Percentiles rank a stretch among this genome's conserved stretches.
Evolutionary conservation across 176 grass and related monocot genomes (phyloP).

Genomic region (Musa acuminata): DNA sequence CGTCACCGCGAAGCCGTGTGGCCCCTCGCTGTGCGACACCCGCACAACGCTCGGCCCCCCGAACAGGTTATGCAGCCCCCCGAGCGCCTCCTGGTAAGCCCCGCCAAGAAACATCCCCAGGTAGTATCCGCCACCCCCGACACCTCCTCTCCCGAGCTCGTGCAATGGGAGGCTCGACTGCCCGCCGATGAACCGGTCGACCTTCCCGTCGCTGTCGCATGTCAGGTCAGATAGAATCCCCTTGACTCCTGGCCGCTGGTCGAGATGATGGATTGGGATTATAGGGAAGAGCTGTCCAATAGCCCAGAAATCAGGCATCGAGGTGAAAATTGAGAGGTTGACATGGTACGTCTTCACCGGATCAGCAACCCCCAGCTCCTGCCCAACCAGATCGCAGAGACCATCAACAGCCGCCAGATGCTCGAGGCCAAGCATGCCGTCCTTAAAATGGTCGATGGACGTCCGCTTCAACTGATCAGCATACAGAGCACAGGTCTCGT

Average conservation of each 20-base stretch:
- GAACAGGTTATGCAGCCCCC: constrained; percentile 84
- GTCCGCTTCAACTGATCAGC: constrained; percentile 17
- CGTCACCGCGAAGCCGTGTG: constrained; percentile 76
- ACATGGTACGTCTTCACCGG: constrained; percentile 12
- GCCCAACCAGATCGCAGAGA: constrained; percentile 1
- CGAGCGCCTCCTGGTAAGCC: constrained; percentile 91
- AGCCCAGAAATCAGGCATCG: constrained; percentile 15
- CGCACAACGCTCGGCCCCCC: constrained; percentile 82
- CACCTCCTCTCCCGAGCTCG: neutral
- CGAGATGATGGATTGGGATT: constrained; percentile 16
- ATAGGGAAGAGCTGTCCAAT: constrained; percentile 20
- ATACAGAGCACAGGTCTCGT: constrained; percentile 3
- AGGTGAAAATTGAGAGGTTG: constrained; percentile 12
- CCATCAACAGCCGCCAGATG: constrained; percentile 17
- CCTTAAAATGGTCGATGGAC: constrained; percentile 10
- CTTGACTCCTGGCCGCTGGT: constrained; percentile 3
- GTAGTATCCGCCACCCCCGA: constrained; percentile 42
- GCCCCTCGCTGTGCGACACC: constrained; percentile 67
- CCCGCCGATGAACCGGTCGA: constrained; percentile 9
- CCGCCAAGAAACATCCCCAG: constrained; percentile 93
- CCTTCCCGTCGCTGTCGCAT: constrained; percentile 22
- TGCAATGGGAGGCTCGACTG: constrained; percentile 8
- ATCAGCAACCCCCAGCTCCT: neutral
- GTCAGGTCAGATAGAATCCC: constrained; percentile 7
- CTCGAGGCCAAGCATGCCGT: neutral